phyloP scores from a whole-genome alignment of 1,139 yeast genomes.

The Saccharomyces hybrid region DNA sequence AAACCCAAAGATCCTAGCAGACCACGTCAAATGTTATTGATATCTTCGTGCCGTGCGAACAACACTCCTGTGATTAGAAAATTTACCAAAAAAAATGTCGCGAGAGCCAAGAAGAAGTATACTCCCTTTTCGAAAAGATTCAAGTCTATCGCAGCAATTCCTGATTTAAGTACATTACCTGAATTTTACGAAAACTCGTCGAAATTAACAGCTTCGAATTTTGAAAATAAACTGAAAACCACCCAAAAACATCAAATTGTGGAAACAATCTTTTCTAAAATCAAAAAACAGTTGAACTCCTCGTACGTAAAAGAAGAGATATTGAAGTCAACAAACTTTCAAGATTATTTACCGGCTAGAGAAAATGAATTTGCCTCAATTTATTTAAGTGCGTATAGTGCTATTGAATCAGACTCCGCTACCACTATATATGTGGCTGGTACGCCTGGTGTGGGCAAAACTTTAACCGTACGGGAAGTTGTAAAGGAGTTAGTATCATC shows the following conservation, averaged over 20 bases:
- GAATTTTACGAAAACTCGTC: slow-evolving; percentile 23
- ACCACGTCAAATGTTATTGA: slow-evolving; percentile 1
- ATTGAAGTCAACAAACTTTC: slow-evolving; percentile 24
- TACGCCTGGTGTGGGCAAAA: slow-evolving; percentile 97
- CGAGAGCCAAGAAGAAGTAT: slow-evolving; percentile 31
- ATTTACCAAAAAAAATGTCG: slow-evolving; percentile 29
- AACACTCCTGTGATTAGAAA: slow-evolving; percentile 17
- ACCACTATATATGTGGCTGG: slow-evolving; percentile 89
- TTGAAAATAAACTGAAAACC: slow-evolving; percentile 26
- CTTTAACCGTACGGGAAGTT: slow-evolving; percentile 87
- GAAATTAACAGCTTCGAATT: slow-evolving; percentile 20
- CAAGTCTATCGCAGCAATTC: slow-evolving; percentile 27
- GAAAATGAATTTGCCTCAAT: slow-evolving; percentile 78
- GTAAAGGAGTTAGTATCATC: slow-evolving; percentile 54
- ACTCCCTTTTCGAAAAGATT: slow-evolving; percentile 31
- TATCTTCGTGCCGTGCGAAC: slow-evolving; percentile 2
- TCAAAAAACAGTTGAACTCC: slow-evolving; percentile 30
- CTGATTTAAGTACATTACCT: slow-evolving; percentile 25
- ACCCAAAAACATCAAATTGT: slow-evolving; percentile 24
- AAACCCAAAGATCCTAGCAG: slow-evolving; percentile 1
- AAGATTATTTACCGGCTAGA: slow-evolving; percentile 63
- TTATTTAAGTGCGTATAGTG: slow-evolving; percentile 63
- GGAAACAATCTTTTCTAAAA: slow-evolving; percentile 31
- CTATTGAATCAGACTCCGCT: slow-evolving; percentile 67
- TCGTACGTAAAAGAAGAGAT: slow-evolving; percentile 30